Evolutionary conservation across 2,329 filamentous ascomycete genomes (phyloP).

Genomic region (Colletotrichum tropicale): DNA sequence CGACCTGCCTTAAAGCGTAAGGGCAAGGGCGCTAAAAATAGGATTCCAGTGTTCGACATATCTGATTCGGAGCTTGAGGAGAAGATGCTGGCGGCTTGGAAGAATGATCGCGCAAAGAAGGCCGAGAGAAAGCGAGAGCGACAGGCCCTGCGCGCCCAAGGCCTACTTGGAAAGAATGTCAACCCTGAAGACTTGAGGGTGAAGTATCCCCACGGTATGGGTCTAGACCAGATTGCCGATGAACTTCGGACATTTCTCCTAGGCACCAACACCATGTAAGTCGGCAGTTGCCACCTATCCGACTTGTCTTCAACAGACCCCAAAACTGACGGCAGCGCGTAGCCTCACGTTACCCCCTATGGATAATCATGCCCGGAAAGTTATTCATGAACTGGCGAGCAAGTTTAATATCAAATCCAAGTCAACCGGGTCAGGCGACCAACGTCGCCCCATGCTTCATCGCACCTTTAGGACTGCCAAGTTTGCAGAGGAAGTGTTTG

Average conservation of each 20-base stretch:
- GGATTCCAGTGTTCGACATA: conserved; percentile 56
- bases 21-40: conserved; percentile 64
- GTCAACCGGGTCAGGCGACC: conserved; percentile 75
- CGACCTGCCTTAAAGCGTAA: conserved; percentile 67
- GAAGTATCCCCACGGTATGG: conserved; percentile 78
- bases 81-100: conserved; percentile 63
- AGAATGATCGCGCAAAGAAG: conserved; percentile 74
- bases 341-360: conserved; percentile 84
- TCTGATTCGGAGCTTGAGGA: conserved; percentile 72
- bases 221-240: conserved; percentile 69
- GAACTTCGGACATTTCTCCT: conserved; percentile 77
- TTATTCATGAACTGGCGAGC: conserved; percentile 79
- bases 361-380: conserved; percentile 76
- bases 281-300: neutral
- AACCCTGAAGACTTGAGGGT: conserved; percentile 64
- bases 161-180: conserved; percentile 65
- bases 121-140: conserved; percentile 71
- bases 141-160: conserved; percentile 70
- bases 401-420: conserved; percentile 82
- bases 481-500: conserved; percentile 63
- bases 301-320: neutral
- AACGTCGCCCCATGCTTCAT: conserved; percentile 77
- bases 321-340: neutral
- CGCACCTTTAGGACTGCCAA: conserved; percentile 71
- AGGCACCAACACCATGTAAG: conserved; percentile 39